Evolutionary conservation across 176 grass and related monocot genomes (phyloP), one percentile per base, ranked within the genome.

Genomic region (Poa annua): DNA sequence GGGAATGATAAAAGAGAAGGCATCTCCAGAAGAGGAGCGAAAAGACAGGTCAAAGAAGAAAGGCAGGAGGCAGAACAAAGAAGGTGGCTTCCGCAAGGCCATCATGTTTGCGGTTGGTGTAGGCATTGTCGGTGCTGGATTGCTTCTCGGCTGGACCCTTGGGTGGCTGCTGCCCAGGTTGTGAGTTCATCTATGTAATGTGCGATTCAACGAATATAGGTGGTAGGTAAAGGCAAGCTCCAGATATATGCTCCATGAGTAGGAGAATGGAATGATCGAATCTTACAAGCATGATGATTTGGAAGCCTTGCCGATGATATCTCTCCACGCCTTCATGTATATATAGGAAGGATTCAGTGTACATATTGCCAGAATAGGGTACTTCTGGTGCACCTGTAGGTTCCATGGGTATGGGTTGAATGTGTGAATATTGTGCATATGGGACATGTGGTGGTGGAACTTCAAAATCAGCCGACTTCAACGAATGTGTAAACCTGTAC

Each of bases 91-190:
- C 7, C 47, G 85, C 59, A 82, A 89, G 0, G 78, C 85, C 0
- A 36, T 96, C 10, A 29, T 92, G 73, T 89, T 96, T 87, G 93
- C 79, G 1, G 83, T 93, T 11, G 96, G 96, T n/a, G 85, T 92
- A 80, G 93, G 96, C 10, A 79, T 99, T 24, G 91, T 81, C 17
- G 87, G 97, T 4, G 91, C 91, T 0, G 97, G 97, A 44, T 62
- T 99, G 78, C 96, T 96, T 71, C 90, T 99, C 14, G 96, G 96
- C 45, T 99, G 96, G 92, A 91, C 92, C 15, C 80, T 95, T 0
- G 96, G 96, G 8, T 93, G 96, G 87, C 84, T 99, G 47, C 81
- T 99, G 26, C 88, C 90, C 10, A 81, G 63, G 21, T 21, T 80
- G 60, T 92, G 86, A 87, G 41, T 8, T 74, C 68, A 80, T 64